A percentile compares a stretch with the other conserved stretches of the same genome.
Conservation (phyloP, 306 rosid species). For the Cucurbita argyrosperma region DNA sequence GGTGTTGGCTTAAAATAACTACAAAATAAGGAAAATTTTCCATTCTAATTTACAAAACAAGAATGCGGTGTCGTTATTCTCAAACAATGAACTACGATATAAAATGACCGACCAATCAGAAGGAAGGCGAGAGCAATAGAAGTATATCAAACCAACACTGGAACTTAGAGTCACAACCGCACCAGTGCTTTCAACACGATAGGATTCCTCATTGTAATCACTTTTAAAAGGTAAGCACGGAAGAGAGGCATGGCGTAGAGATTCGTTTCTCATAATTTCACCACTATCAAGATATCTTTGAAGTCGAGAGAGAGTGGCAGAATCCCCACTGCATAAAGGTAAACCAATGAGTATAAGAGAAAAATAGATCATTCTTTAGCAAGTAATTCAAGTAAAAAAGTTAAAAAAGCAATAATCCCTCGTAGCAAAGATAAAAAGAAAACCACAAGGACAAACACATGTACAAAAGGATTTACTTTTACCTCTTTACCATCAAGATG, state of each 20-base stretch:
- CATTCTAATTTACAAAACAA: background rate
- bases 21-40: background rate
- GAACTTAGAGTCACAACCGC: slow-evolving; percentile 55
- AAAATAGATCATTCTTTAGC: background rate
- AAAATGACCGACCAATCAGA: slow-evolving; percentile 53
- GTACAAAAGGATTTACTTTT: background rate
- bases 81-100: background rate
- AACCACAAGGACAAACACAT: background rate
- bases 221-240: slow-evolving; percentile 34
- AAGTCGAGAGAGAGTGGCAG: slow-evolving; percentile 35
- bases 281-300: slow-evolving; percentile 46
- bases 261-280: slow-evolving; percentile 57
- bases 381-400: background rate
- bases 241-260: slow-evolving; percentile 41
- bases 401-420: background rate
- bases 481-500: slow-evolving; percentile 68
- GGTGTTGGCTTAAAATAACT: slow-evolving; percentile 86
- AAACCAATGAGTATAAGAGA: background rate
- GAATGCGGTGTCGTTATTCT: background rate
- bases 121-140: slow-evolving; percentile 85
- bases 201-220: slow-evolving; percentile 29
- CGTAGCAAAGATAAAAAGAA: background rate
- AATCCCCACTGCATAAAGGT: slow-evolving; percentile 45
- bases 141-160: slow-evolving; percentile 44
- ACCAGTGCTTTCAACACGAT: slow-evolving; percentile 57